These are phyloP conservation scores for Alternaria tenuissima DNA, from an alignment of 2,329 filamentous ascomycete species.

Conservation along the genomic window DNA sequence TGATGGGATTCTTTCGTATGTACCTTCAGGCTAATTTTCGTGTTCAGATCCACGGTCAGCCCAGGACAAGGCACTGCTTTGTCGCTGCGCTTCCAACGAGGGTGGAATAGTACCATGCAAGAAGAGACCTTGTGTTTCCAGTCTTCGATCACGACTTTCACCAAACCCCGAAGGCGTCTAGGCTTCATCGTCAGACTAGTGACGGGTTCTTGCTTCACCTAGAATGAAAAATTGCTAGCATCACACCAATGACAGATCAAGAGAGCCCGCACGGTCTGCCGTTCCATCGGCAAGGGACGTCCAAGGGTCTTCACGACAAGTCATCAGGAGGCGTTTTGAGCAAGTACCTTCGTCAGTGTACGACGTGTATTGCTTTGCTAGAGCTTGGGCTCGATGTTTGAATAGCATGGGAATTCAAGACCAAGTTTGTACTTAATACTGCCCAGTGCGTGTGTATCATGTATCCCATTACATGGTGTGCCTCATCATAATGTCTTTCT, in stretches of 20 bases:
- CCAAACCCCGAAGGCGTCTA: not conserved
- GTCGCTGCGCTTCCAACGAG: not conserved
- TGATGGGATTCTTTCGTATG: not conserved
- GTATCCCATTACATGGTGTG: not conserved
- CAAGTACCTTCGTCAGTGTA: not conserved
- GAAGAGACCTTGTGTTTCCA: not conserved
- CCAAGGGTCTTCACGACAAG: not conserved
- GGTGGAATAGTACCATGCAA: not conserved
- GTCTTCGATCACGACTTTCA: not conserved
- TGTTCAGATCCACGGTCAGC: not conserved
- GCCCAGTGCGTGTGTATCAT: not conserved
- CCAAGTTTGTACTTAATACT: too few species aligned
- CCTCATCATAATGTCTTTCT: not conserved
- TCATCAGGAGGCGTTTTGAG: not conserved
- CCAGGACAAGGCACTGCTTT: not conserved
- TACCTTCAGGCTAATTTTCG: not conserved
- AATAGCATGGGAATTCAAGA: not conserved
- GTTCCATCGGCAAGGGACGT: not conserved
- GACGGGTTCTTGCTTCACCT: not conserved
- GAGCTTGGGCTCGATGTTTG: not conserved
- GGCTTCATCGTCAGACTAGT: not conserved
- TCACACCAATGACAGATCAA: not conserved
- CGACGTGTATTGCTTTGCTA: not conserved
- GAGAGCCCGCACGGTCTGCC: not conserved
- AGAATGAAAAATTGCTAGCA: not conserved